Base-by-base conservation (phyloP, 148 eudicot species). In the Heliosperma pusillum region DNA sequence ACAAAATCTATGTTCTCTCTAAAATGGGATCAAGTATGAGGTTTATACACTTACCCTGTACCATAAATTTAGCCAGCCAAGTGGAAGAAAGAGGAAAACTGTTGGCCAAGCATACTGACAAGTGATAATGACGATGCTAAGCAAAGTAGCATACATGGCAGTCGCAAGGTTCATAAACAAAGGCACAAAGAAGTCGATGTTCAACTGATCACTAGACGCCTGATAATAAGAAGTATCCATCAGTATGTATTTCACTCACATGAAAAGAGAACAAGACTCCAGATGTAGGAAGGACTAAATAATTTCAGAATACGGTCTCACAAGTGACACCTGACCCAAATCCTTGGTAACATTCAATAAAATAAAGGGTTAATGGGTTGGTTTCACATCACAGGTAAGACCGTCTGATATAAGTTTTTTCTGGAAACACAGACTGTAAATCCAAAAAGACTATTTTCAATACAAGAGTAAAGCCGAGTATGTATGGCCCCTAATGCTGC, bases 61-160 rank as follows among this genome's bases (percentile, higher is more conserved):
- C 98, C 98, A 95, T 64, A 92, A 5, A 78, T 95, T 95, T 55
- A 95, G 86, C 96, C 96, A 95, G 25, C 87, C 96, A 24, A 95
- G 90, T 0, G 98, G 98, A 78, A 92, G 72, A 77, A 95, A 58
- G 70, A 95, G 87, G 83, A 95, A 82, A 22, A 81, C 81, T 1
- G 93, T 95, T 11, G 98, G 98, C 98, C 98, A 95, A 74, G 97
- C 88, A 75, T 92, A 80, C 76, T 95, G 98, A 74, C 98, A 95
- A 16, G 93, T 92, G 86, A 95, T 75, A 52, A 95, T 82, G 73
- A 95, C 78, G 85, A 92, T 95, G 81, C 98, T 78, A 75, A 92
- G 58, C 69, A 95, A 80, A 22, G 91, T 82, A 74, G 88, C 59
- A 78, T 82, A 89, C 89, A 85, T 85, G 4, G 98, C 76, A 74